phyloP scores from a whole-genome alignment of 2,329 filamentous ascomycete species.

The Colletotrichum sp. region DNA sequence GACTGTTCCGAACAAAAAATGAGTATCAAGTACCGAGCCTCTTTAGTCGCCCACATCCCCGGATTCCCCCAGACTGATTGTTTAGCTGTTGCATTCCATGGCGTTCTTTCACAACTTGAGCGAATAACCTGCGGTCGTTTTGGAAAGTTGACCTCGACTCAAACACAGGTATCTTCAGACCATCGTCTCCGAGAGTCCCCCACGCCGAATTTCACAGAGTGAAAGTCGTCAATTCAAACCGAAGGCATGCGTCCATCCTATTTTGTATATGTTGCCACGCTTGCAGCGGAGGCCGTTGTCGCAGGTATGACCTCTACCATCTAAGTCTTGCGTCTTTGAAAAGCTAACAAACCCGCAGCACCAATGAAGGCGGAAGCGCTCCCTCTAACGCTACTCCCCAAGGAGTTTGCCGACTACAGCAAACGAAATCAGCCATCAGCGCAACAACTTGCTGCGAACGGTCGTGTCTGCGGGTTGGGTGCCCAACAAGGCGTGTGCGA shows the following conservation, averaged over 20 bases:
- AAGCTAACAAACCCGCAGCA: not conserved
- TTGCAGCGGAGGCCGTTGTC: not conserved
- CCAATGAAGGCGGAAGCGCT: conserved; percentile 1
- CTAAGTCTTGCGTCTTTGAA: no score
- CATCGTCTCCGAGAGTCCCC: not conserved
- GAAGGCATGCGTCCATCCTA: not conserved
- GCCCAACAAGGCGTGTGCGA: not conserved
- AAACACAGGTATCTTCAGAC: not conserved
- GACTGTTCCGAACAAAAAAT: conserved; percentile 4
- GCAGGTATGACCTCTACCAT: not conserved
- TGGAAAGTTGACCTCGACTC: not conserved
- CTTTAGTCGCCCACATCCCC: not conserved
- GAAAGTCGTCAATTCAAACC: not conserved
- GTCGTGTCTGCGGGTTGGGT: not conserved
- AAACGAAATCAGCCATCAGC: not conserved
- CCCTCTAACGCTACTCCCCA: not conserved
- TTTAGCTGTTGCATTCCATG: not conserved
- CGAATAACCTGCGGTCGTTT: not conserved
- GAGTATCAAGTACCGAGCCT: not conserved
- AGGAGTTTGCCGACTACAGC: not conserved
- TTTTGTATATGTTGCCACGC: not conserved
- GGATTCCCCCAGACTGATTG: not conserved
- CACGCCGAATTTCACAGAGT: not conserved
- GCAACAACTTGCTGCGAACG: not conserved
- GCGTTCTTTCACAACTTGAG: not conserved